Evolutionary conservation across 805 yeast species (phyloP).

Genomic region (Spathaspora sp.): DNA sequence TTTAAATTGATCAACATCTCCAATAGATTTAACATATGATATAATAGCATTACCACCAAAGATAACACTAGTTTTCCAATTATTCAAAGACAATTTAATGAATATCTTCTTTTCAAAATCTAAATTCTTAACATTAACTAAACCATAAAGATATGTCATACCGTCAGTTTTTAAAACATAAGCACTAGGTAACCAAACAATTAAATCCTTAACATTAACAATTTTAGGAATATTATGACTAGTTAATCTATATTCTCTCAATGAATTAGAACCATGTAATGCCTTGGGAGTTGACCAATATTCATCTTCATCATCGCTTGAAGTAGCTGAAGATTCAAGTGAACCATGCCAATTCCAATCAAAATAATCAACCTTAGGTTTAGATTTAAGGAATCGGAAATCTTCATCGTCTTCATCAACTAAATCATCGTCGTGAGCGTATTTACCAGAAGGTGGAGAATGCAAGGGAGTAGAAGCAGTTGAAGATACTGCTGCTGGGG

Average conservation of each 20-base stretch:
- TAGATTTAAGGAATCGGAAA: slow-evolving; percentile 8
- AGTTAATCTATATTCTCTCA: slow-evolving; percentile 6
- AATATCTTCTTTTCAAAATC: slow-evolving; percentile 33
- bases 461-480: slow-evolving; percentile 48
- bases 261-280: neutral
- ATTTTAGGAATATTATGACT: slow-evolving; percentile 7
- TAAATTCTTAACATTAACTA: slow-evolving; percentile 30
- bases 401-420: slow-evolving; percentile 10
- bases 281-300: slow-evolving; percentile 9
- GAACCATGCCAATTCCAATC: slow-evolving; percentile 19
- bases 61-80: slow-evolving; percentile 38
- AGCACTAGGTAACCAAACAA: slow-evolving; percentile 5
- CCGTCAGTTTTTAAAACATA: slow-evolving; percentile 7
- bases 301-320: slow-evolving; percentile 20
- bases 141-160: slow-evolving; percentile 14
- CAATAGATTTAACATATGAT: slow-evolving; percentile 7
- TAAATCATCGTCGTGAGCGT: slow-evolving; percentile 5
- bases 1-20: slow-evolving; percentile 44
- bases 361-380: slow-evolving; percentile 22
- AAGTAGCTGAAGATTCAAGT: slow-evolving; percentile 12
- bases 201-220: neutral
- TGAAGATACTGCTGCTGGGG: slow-evolving; percentile 59
- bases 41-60: slow-evolving; percentile 18
- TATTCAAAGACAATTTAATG: slow-evolving; percentile 48
- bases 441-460: slow-evolving; percentile 19